Percentiles rank a stretch among this genome's conserved stretches.
Evolutionary conservation across 2,329 filamentous ascomycete species (phyloP).

Genomic region (Diaporthe longicolla): DNA sequence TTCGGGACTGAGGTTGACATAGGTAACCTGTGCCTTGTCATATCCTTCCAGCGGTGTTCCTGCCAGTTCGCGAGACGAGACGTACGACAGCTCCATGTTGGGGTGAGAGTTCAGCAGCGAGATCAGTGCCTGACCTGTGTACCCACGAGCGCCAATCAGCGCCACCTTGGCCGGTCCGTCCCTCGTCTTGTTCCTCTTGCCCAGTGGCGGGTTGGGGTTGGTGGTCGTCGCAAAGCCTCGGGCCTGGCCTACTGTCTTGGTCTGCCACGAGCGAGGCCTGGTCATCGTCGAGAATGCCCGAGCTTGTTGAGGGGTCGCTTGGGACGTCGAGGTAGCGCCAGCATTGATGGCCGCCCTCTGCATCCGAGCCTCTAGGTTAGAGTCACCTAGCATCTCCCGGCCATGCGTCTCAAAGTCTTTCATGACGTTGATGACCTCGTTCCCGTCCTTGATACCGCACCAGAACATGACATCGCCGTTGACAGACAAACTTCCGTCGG

Average conservation of each 20-base stretch:
- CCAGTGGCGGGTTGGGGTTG: slow-evolving; percentile 92
- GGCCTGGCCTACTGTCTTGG: slow-evolving; percentile 37
- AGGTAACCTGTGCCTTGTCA: slow-evolving; percentile 89
- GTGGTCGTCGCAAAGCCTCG: slow-evolving; percentile 75
- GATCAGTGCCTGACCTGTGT: slow-evolving; percentile 93
- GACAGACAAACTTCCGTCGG: slow-evolving; percentile 89
- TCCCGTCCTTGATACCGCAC: slow-evolving; percentile 87
- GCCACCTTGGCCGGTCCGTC: slow-evolving; percentile 83
- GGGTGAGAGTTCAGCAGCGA: slow-evolving; percentile 89
- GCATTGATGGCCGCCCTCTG: slow-evolving; percentile 78
- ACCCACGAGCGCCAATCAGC: slow-evolving; percentile 92
- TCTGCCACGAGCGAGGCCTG: slow-evolving; percentile 46
- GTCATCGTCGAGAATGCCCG: slow-evolving; percentile 77
- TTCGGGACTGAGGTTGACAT: slow-evolving; percentile 90
- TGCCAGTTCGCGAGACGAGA: slow-evolving; percentile 92
- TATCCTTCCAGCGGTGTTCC: slow-evolving; percentile 92
- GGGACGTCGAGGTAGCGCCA: slow-evolving; percentile 51
- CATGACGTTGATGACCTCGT: slow-evolving; percentile 87
- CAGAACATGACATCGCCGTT: slow-evolving; percentile 95
- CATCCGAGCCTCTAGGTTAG: slow-evolving; percentile 89
- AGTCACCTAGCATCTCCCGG: slow-evolving; percentile 88
- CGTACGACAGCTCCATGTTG: slow-evolving; percentile 89
- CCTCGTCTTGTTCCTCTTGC: slow-evolving; percentile 89
- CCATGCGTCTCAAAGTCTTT: slow-evolving; percentile 87
- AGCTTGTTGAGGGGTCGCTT: slow-evolving; percentile 66